Conservation (phyloP, 2,329 filamentous ascomycete genomes). For the Aspergillus puulaauensis region DNA sequence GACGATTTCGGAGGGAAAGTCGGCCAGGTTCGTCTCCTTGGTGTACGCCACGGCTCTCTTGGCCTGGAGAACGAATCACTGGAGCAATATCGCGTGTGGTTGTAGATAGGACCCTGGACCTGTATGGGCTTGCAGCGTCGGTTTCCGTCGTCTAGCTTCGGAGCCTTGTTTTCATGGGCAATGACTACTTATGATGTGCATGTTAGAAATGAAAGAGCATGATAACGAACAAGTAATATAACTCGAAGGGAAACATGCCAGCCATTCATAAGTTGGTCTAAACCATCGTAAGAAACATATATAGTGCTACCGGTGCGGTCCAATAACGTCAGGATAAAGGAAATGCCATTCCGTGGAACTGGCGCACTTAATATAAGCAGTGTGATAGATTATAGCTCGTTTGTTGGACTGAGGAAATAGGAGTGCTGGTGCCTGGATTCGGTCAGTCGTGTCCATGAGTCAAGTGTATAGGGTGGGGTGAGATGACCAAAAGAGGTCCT, state of each 20-base stretch:
- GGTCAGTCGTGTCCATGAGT: too few relatives aligned
- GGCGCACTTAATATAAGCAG: too few relatives aligned
- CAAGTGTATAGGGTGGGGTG: too few relatives aligned
- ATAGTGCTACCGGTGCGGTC: too few relatives aligned
- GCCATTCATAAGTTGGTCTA: too few relatives aligned
- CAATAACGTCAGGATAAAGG: too few relatives aligned
- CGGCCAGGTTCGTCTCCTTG: conserved; percentile 45
- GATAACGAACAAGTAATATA: neutral
- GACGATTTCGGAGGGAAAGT: conserved; percentile 47
- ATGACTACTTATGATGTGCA: conserved; percentile 2
- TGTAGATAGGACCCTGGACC: conserved; percentile 1
- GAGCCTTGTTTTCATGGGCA: neutral
- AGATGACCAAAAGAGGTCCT: too few relatives aligned
- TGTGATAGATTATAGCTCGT: too few relatives aligned
- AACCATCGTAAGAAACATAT: too few relatives aligned
- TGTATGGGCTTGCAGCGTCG: neutral
- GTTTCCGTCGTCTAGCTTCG: neutral
- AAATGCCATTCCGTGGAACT: too few relatives aligned
- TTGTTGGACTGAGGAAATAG: too few relatives aligned
- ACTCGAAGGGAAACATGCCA: neutral
- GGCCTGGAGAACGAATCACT: conserved; percentile 43
- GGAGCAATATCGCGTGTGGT: conserved; percentile 40
- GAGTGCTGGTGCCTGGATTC: too few relatives aligned
- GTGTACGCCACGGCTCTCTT: conserved; percentile 47
- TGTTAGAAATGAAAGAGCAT: neutral